A percentile compares a stretch with the other conserved stretches of the same genome.
These are phyloP conservation scores for Diplodia intermedia DNA, from an alignment of 2,329 filamentous ascomycete species.

Conservation along the genomic window DNA sequence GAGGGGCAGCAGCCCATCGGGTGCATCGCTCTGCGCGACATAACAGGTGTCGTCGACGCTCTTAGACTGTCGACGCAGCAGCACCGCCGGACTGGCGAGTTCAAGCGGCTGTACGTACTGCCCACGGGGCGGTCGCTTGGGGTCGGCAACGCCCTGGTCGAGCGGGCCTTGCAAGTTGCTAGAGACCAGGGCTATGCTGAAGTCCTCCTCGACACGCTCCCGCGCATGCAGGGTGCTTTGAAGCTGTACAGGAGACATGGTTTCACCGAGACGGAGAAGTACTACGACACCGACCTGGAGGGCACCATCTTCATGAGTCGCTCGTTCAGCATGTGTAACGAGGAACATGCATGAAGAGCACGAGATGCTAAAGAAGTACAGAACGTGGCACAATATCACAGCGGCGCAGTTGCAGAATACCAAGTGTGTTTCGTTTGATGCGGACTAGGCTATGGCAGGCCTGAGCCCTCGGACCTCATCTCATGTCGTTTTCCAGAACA, in stretches of 20 bases:
- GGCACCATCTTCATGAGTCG: conserved; percentile 61
- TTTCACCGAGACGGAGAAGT: conserved; percentile 59
- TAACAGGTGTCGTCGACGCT: conserved; percentile 5
- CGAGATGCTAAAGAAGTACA: not conserved
- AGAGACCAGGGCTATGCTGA: conserved; percentile 57
- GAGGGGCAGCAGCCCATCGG: conserved; percentile 41
- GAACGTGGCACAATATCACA: not conserved
- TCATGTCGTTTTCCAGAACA: conserved; percentile 28
- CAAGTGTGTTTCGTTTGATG: conserved; percentile 19
- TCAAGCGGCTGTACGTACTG: conserved; percentile 64
- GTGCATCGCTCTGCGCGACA: conserved; percentile 58
- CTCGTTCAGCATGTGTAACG: conserved; percentile 33
- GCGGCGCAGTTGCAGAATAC: not conserved
- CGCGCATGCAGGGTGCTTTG: conserved; percentile 59
- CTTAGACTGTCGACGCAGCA: not conserved
- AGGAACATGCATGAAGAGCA: no score
- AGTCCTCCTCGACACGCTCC: conserved; percentile 64
- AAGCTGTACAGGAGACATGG: conserved; percentile 59
- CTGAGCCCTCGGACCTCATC: conserved; percentile 19
- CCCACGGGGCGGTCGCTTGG: conserved; percentile 58
- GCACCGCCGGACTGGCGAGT: conserved; percentile 50
- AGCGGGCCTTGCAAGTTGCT: conserved; percentile 55
- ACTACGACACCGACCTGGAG: conserved; percentile 64
- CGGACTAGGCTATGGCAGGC: conserved; percentile 10
- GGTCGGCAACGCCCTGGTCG: conserved; percentile 57